A percentile compares a stretch with the other conserved stretches of the same genome.
These are phyloP conservation scores for Lachnellula suecica DNA, from an alignment of 2,329 filamentous ascomycete species.

Conservation along the genomic window DNA sequence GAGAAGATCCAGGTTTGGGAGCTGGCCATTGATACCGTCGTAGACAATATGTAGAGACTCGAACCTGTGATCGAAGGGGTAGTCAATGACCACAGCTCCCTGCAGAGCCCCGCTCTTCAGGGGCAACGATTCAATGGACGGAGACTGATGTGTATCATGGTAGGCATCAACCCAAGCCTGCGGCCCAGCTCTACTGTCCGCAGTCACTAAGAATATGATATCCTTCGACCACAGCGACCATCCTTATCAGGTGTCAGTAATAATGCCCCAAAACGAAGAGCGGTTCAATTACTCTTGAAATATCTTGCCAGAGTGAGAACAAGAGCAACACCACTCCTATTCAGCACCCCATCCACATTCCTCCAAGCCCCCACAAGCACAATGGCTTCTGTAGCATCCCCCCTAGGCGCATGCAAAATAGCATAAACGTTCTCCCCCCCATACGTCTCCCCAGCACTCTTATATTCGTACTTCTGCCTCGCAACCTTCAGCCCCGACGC, in stretches of 20 bases:
- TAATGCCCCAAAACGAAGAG: neutral
- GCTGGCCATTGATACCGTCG: conserved; percentile 91
- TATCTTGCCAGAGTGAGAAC: conserved; percentile 87
- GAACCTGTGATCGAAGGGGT: conserved; percentile 80
- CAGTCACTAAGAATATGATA: conserved; percentile 86
- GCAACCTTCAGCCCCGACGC: conserved; percentile 84
- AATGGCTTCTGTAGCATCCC: conserved; percentile 95
- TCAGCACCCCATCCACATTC: conserved; percentile 75
- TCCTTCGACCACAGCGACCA: conserved; percentile 99
- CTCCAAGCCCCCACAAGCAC: conserved; percentile 88
- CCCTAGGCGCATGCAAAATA: conserved; percentile 87
- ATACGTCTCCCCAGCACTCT: conserved; percentile 70
- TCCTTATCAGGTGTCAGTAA: conserved; percentile 42
- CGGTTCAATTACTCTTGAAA: conserved; percentile 68
- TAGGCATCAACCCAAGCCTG: conserved; percentile 99
- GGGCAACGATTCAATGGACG: conserved; percentile 70
- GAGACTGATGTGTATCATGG: conserved; percentile 79
- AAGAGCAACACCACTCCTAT: conserved; percentile 83
- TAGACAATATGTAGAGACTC: conserved; percentile 89
- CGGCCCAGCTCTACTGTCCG: conserved; percentile 84
- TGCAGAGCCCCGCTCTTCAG: conserved; percentile 93
- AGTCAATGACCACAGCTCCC: conserved; percentile 91
- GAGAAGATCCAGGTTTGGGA: conserved; percentile 93
- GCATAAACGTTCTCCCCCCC: conserved; percentile 90
- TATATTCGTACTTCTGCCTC: conserved; percentile 84